Percentiles rank a stretch among this genome's conserved stretches.
phyloP scores from a whole-genome alignment of 2,329 filamentous ascomycete genomes.

The Penicillium concentricum region DNA sequence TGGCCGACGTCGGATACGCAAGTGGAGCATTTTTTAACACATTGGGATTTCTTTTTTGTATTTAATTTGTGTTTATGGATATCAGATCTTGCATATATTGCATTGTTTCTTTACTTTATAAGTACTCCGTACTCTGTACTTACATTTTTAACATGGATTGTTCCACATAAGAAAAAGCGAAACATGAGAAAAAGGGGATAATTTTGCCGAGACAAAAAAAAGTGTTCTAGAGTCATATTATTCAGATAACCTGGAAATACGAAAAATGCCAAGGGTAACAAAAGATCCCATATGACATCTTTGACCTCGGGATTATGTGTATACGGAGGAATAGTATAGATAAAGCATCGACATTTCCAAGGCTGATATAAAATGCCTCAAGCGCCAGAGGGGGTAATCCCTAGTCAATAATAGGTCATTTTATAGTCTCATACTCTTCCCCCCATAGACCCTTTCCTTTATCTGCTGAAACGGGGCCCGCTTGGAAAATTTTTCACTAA shows the following conservation, averaged over 20 bases:
- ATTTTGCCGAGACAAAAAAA: background rate
- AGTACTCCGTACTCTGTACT: background rate
- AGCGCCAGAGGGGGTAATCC: no score
- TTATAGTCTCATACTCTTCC: background rate
- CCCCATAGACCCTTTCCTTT: background rate
- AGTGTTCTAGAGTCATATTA: background rate
- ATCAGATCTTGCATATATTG: background rate
- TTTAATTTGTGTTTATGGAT: background rate
- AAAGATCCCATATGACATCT: background rate
- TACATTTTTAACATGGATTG: background rate
- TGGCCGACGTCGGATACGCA: constrained; percentile 22
- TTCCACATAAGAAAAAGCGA: background rate
- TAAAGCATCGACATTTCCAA: no score
- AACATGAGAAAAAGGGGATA: background rate
- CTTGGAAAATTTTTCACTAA: background rate
- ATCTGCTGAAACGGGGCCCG: constrained; percentile 1
- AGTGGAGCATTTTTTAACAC: constrained; percentile 7
- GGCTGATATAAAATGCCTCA: background rate
- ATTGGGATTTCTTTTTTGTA: background rate
- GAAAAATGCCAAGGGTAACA: background rate
- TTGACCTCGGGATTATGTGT: no score
- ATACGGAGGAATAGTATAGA: no score
- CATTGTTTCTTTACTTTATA: background rate
- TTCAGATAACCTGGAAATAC: background rate
- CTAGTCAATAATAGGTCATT: background rate